Base-by-base conservation (phyloP, 2,329 filamentous ascomycete species). In the Verticillium nonalfalfae region DNA sequence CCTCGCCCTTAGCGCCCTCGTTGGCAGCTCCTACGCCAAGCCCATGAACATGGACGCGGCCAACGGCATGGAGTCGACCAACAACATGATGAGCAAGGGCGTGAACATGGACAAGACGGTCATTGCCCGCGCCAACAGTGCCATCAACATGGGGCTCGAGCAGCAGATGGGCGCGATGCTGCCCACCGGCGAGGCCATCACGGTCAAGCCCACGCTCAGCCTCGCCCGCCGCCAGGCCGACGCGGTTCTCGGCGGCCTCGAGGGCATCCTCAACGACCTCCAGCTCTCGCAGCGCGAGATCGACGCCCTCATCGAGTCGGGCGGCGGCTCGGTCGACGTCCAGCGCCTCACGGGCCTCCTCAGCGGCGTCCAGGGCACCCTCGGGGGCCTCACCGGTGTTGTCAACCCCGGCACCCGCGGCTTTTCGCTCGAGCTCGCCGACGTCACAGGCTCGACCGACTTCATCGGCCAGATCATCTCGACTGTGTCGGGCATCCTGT, bases 291-390 rank as follows among this genome's bases (percentile, higher is more conserved):
- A 39, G 31, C 3, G 36, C 7, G 4, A 57, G 14, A 15, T 56
- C 10, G 50, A 59, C 6, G 34, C 21, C 14, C 39, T 52, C 21
- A n/a, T 38, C 34, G 6, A 18, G 35, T 3, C 39, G 11, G 34
- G 57, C n/a, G 34, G 57, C 39, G 39, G 10, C 39, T 14, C 10
- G 13, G 13, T 40, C 26, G 33, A 58, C n/a, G n/a, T 57, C 18
- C 50, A 57, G n/a, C 35, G 39, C 4, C 21, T 66, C n/a, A 57
- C 26, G 39, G n/a, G 52, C 14, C 31, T 66, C 54, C 38, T 61
- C 38, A 39, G 40, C 45, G 21, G 35, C 31, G 9, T 21, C 55
- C 52, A 59, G 21, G 45, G 52, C 54, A 52, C 56, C 57, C n/a
- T 38, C 4, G 18, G 14, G 18, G 36, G 35, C 15, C 3, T 59